Evolutionary conservation across 2,329 filamentous ascomycete species (phyloP).

Genomic region (Periconia macrospinosa): DNA sequence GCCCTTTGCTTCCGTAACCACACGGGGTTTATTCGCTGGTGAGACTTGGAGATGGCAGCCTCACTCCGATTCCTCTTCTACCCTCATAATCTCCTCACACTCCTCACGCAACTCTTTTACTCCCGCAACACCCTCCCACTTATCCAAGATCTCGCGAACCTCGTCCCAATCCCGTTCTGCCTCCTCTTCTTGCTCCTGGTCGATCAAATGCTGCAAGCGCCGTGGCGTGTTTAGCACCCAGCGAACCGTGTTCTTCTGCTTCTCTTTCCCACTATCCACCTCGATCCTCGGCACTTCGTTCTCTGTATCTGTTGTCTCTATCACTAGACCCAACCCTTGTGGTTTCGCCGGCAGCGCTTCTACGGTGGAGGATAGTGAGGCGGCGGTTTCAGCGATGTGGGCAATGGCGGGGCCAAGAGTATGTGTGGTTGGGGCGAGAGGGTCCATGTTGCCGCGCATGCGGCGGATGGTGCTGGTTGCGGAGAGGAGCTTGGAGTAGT

Average conservation of each 20-base stretch:
- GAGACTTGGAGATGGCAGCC: too few relatives aligned
- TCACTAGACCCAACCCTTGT: constrained; percentile 28
- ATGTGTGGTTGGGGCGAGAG: constrained; percentile 71
- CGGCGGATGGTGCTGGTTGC: constrained; percentile 94
- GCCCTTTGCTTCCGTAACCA: too few relatives aligned
- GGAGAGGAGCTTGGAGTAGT: constrained; percentile 95
- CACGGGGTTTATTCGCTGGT: too few relatives aligned
- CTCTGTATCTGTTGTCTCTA: constrained; percentile 24
- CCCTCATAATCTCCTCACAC: constrained; percentile 40
- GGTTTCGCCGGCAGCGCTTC: constrained; percentile 26
- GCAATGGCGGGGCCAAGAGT: constrained; percentile 73
- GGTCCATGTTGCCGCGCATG: constrained; percentile 83
- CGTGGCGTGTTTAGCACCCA: constrained; percentile 66
- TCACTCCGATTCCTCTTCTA: constrained; percentile 31
- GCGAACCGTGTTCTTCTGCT: constrained; percentile 59
- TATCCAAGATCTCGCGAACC: constrained; percentile 43
- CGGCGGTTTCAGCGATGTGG: constrained; percentile 68
- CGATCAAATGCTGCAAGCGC: constrained; percentile 60
- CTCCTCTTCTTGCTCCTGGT: constrained; percentile 62
- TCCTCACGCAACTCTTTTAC: constrained; percentile 43
- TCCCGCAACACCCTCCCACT: constrained; percentile 49
- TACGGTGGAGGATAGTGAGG: constrained; percentile 44
- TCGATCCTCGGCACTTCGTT: constrained; percentile 10
- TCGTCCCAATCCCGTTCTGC: constrained; percentile 57
- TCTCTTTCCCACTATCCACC: constrained; percentile 23